Evolutionary conservation across 495 filamentous ascomycete genomes (phyloP), one percentile per base, ranked within the genome.

Genomic region (Penicillium riverlandense): DNA sequence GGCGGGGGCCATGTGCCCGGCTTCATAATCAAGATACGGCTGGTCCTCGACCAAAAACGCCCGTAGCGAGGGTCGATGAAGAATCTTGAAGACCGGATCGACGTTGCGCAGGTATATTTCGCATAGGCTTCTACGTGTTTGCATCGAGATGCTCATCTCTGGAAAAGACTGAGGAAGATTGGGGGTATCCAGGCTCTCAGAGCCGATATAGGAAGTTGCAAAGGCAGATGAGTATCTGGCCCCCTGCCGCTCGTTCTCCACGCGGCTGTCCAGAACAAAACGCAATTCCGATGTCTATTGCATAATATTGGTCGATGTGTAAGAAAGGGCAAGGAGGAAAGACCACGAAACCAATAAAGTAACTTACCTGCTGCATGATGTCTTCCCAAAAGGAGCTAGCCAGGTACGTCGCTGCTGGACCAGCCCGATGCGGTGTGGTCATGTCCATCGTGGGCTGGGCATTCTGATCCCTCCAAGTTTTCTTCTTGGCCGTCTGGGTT

Each of bases 1-100:
- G 27, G 59, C 62, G 38, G 69, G 61, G 44, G 70, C 57, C 46
- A 54, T 39, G 15, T 61, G 59, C 13, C 53, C 62, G 1, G 40
- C 49, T 12, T 57, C 53, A 45, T 65, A 66, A 14, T 61, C 49
- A 8, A 66, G 57, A 41, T 68, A 69, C 0, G 53, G 56, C 14
- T 55, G 47, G 2, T 52, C 54, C 12, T 65, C 61, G 0, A 46
- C 42, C 8, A 72, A 34, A 32, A 55, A 66, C 3, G 43, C 58
- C 12, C 54, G 41, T 13, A 72, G 39, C 4, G 66, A 63, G 7
- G 69, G 59, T 0, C 54, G 38, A 41, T 71, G 69, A 6, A 71
- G 31, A 11, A 72, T 50, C 38, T 68, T 71, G 47, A 70, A 62
- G 8, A 69, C 14, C 1, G 67, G 67, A 37, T 71, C 66, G 8